Base-by-base conservation (phyloP, 2,329 filamentous ascomycete genomes). In the Neonectria hederae region DNA sequence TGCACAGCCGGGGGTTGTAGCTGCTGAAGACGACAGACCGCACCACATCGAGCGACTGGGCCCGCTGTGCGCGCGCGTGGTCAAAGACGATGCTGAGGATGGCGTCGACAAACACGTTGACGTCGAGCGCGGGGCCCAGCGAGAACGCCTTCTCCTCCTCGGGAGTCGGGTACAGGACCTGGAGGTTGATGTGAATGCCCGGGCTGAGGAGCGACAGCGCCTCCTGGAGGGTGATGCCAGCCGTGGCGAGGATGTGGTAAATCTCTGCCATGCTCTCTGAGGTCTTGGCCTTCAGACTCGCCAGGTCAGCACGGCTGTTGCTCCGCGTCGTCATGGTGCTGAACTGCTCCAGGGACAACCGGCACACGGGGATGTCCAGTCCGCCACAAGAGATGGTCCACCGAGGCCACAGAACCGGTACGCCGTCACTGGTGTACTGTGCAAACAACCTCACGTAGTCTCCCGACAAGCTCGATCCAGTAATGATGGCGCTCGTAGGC, bases 1-100 rank as follows among this genome's bases (percentile, higher is more conserved):
- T 97, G 80, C 96, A 99, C 21, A 98, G 87, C 68, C 90, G 91
- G 13, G 92, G 85, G 76, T 97, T 97, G 79, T 95, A 97, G 22
- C 93, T 97, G 73, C 93, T 97, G 77, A 99, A 97, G 11, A 97
- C 93, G 56, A 99, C 90, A 13, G 93, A 97, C 43, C 94, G 86
- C 70, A 96, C 90, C 17, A 90, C 88, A 59, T 93, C 89, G 9
- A 92, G 73, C 1, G 88, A 89, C 66, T 78, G 93, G 67, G 73
- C 87, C 72, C 87, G 81, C 74, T 89, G 87, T 2, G 82, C 82
- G 48, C 95, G 88, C 2, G 94, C 94, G 77, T 98, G 95, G 70
- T 97, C 92, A 74, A 99, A 99, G 0, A 98, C 94, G 21, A 93
- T 89, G 3, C 86, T 89, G 58, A 99, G 84, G 26, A 98, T 90